Evolutionary conservation across 2,329 filamentous ascomycete genomes (phyloP), one percentile per base, ranked within the genome.

Genomic region (Alternaria brassicicola): DNA sequence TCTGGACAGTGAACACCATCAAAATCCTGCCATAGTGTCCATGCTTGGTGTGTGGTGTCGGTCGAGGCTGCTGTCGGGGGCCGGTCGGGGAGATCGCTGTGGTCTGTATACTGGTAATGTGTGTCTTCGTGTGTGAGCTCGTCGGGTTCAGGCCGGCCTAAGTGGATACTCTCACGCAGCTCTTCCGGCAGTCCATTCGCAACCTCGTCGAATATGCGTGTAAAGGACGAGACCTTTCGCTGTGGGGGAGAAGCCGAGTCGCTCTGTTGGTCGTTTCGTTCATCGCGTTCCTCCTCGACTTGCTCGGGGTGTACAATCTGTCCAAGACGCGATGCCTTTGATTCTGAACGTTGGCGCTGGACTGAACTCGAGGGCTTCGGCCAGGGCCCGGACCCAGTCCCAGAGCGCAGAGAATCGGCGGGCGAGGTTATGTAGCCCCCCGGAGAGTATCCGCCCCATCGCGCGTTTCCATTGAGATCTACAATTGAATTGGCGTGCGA

Each of bases 1-100:
- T 88, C 85, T 26, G 86, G 84, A 73, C 88, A 92, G 71, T 94
- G 90, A 13, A 89, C 88, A 35, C 91, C 91, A 72, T 95, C 91
- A 71, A 95, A 95, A 73, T 93, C 90, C 39, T 87, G 85, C 79
- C 94, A 95, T 3, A 90, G 85, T 36, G 84, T 78, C 61, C 87
- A 81, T 17, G 86, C 86, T 71, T 90, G 87, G 30, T 89, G 87
- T 56, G 83, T 88, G 2, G 89, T 90, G 54, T 85, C 84, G 43
- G 78, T 80, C 3, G 86, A 88, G 10, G 80, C 84, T 9, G 84
- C 80, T 3, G 85, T 86, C 9, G 76, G 75, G 13, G 81, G 82
- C 36, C 84, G 79, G 36, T 82, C 80, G 8, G 75, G 73, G n/a
- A 72, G 58, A 38, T 74, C 64, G 41, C 64, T 65, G 39, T 62